Percentiles rank a stretch among this genome's conserved stretches.
These are phyloP conservation scores for Colletotrichum coccodes DNA, from an alignment of 2,329 filamentous ascomycete genomes.

Conservation along the genomic window DNA sequence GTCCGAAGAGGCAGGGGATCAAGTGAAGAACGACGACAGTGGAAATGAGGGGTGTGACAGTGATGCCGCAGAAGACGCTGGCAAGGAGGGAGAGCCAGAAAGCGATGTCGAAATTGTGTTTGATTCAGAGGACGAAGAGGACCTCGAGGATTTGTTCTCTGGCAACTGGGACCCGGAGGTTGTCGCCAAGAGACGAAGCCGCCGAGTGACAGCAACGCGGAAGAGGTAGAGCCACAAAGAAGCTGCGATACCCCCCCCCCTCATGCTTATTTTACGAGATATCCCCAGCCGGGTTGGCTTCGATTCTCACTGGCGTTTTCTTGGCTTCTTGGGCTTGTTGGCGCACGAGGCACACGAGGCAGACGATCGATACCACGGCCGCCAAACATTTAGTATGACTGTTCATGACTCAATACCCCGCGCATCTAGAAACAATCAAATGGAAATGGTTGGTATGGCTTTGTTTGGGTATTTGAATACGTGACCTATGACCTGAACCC, in stretches of 20 bases:
- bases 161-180: constrained; percentile 68
- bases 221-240: constrained; percentile 19
- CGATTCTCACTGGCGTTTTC: constrained; percentile 7
- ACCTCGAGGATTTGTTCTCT: constrained; percentile 73
- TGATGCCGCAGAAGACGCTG: constrained; percentile 4
- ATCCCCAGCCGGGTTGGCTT: constrained; percentile 6
- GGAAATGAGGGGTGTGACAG: constrained; percentile 25
- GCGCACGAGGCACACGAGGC: neutral
- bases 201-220: constrained; percentile 41
- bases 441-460: constrained; percentile 1
- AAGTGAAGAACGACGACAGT: neutral
- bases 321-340: neutral
- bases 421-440: constrained; percentile 4
- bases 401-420: constrained; percentile 24
- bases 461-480: constrained; percentile 27
- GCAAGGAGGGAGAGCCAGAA: neutral
- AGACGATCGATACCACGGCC: neutral
- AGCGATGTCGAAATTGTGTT: constrained; percentile 60
- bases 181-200: constrained; percentile 57
- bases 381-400: neutral
- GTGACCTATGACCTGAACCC: neutral
- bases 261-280: neutral
- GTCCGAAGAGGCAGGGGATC: neutral
- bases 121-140: constrained; percentile 73
- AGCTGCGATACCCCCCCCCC: constrained; percentile 16